Conservation (phyloP, 305 asterid genomes). For the Fraxinus floribunda region DNA sequence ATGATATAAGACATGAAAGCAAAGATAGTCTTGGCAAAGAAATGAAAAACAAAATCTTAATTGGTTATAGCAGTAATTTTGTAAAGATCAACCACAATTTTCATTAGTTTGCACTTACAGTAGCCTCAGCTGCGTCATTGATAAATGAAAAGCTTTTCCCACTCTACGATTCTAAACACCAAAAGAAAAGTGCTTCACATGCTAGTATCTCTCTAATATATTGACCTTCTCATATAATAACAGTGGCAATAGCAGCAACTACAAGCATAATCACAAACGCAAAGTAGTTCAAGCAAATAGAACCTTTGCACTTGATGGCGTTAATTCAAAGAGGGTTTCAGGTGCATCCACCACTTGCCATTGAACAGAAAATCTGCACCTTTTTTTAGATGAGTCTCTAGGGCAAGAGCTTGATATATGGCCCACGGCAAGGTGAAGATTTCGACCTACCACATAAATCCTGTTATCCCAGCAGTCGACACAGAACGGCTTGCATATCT, state of each 20-base stretch:
- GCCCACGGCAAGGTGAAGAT: slow-evolving; percentile 91
- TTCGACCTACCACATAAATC: slow-evolving; percentile 75
- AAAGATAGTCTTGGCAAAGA: neutral
- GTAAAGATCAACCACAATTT: neutral
- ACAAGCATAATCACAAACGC: neutral
- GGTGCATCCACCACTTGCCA: slow-evolving; percentile 89
- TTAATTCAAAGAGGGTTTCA: slow-evolving; percentile 52
- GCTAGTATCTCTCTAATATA: slow-evolving; percentile 26
- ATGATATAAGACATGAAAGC: neutral
- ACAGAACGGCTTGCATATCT: slow-evolving; percentile 83
- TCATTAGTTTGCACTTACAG: neutral
- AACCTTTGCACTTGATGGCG: slow-evolving; percentile 89
- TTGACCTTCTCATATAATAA: slow-evolving; percentile 19
- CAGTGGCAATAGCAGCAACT: neutral
- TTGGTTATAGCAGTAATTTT: neutral
- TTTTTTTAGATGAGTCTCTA: slow-evolving; percentile 27
- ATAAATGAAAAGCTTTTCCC: neutral
- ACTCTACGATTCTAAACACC: slow-evolving; percentile 19
- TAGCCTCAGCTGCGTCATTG: neutral
- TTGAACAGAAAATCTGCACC: slow-evolving; percentile 45
- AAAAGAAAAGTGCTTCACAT: slow-evolving; percentile 29
- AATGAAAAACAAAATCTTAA: neutral
- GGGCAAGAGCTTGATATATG: slow-evolving; percentile 31
- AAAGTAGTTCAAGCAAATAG: slow-evolving; percentile 58
- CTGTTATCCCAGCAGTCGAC: slow-evolving; percentile 60